Base-by-base conservation (phyloP, 2,329 filamentous ascomycete species). In the Neonectria ditissima region DNA sequence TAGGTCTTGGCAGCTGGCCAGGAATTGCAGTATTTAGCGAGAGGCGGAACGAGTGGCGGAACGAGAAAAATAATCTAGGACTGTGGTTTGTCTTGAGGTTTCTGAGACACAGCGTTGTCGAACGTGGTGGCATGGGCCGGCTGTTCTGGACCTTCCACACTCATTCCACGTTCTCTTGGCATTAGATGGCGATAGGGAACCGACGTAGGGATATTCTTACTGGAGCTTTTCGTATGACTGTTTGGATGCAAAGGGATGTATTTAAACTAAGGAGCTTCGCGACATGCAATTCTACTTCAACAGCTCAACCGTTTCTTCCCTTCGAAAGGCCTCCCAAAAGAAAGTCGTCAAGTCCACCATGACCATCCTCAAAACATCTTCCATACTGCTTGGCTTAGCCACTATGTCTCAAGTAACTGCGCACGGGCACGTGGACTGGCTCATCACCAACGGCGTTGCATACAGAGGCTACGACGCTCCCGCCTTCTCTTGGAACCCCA, bases 341-440 rank as follows among this genome's bases (percentile, higher is more conserved):
- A 11, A 18, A 11, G 10, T 30, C 16, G 13, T 4, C 2, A 18
- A 11, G 14, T n/a, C 10, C 43, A 59, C 4, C 8, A 72, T 72
- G 69, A 2, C 28, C 4, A 30, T 18, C 2, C 14, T 47, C 26
- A 62, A 57, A n/a, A 43, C 10, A 6, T 28, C 30, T 9, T 14
- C 30, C 5, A 24, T 67, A 3, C 14, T 65, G 13, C 6, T 39
- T 1, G 3, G 72, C 6, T 22, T 53, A 22, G 34, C 37, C 7
- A 57, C 39, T 18, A 52, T 14, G 3, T 34, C 28, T 0, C 26
- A 59, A 3, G 59, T 68, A 4, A 26, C 61, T 5, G 65, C 69
- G 2, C 71, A 73, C 8, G 71, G 71, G 3, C 71, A 73, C 48
- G 70, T 73, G 0, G 71, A 73, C 24, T 73, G 71, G 71, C 68